Evolutionary conservation across 2,329 filamentous ascomycete species (phyloP), one percentile per base, ranked within the genome.

Genomic region (Alternaria sp.): DNA sequence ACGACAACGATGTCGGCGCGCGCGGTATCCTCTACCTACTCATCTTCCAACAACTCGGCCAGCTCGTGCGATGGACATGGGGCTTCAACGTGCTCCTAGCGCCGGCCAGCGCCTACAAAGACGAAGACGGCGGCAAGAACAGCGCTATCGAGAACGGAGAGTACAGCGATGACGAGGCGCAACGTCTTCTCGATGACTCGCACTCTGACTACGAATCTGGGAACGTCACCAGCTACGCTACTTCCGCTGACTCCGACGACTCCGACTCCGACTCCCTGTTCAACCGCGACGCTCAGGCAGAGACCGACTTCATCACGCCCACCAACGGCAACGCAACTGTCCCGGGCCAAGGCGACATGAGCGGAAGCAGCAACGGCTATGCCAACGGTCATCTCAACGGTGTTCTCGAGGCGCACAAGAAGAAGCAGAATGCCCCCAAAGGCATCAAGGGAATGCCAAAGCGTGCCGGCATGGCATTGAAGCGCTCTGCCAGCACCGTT

Each of bases 1-100:
- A 96, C 74, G 95, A 98, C 74, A 92, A 97, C 62, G 93, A 98
- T 79, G 96, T 99, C 19, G 94, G 89, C 23, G 95, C 96, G 3
- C 89, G 96, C 65, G 96, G 96, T 63, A 98, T 99, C 65, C 84
- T 99, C 1, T 99, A 99, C 76, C 86, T 99, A 11, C 86, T 99
- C 65, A 96, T 99, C 70, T 99, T 99, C 82, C 96, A 99, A 82
- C 96, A 99, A 79, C 88, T 99, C 4, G 96, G 96, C 21, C 96
- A 99, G 81, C 84, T 98, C 25, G 90, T 99, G 19, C 89, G 96
- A 62, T 99, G 96, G 96, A 97, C 93, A 67, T 99, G 96, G 96
- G 96, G 96, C 11, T 98, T 97, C 80, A 93, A 97, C 73, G 90
- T 98, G 40, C 85, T 99, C 17, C 85, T 99, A n/a, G 94, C 94